Percentiles rank a stretch among this genome's conserved stretches.
These are phyloP conservation scores for Aeschynomene evenia DNA, from an alignment of 306 rosid genomes.

Conservation along the genomic window DNA sequence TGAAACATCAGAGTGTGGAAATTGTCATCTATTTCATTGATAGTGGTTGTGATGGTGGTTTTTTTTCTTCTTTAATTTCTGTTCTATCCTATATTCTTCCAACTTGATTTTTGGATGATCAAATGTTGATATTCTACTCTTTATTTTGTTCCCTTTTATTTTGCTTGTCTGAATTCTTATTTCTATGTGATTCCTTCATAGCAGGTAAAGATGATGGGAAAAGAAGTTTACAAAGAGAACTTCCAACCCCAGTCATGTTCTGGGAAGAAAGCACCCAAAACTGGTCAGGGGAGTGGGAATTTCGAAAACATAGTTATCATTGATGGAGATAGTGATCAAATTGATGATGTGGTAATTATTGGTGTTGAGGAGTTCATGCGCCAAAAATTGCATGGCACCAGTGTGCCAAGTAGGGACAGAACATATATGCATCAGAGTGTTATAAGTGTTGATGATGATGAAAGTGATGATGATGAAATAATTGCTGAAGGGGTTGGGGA, in stretches of 20 bases:
- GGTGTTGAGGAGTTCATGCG: slow-evolving; percentile 44
- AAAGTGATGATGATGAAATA: slow-evolving; percentile 42
- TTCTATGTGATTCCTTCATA: background rate
- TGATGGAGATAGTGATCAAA: slow-evolving; percentile 63
- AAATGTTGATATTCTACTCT: background rate
- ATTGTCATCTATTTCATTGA: background rate
- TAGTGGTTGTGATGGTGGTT: background rate
- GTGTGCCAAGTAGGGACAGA: slow-evolving; percentile 39
- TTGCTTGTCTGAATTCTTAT: slow-evolving; percentile 6
- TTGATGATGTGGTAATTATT: slow-evolving; percentile 53
- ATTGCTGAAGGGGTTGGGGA: slow-evolving; percentile 56
- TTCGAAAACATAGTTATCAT: slow-evolving; percentile 49
- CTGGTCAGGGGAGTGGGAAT: slow-evolving; percentile 39
- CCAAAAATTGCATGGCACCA: slow-evolving; percentile 32
- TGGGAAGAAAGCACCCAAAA: slow-evolving; percentile 40
- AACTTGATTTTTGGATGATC: background rate
- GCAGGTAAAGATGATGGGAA: slow-evolving; percentile 58
- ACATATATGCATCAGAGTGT: slow-evolving; percentile 38
- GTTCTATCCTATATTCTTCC: too few species aligned
- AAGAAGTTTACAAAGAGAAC: slow-evolving; percentile 39
- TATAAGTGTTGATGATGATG: slow-evolving; percentile 69
- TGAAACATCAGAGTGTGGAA: background rate
- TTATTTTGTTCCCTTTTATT: too few species aligned
- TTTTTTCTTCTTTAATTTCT: background rate
- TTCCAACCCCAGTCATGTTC: slow-evolving; percentile 50